Evolutionary conservation across 371 early-diverging fungal species (phyloP).

Genomic region (Mucor plumbeus): DNA sequence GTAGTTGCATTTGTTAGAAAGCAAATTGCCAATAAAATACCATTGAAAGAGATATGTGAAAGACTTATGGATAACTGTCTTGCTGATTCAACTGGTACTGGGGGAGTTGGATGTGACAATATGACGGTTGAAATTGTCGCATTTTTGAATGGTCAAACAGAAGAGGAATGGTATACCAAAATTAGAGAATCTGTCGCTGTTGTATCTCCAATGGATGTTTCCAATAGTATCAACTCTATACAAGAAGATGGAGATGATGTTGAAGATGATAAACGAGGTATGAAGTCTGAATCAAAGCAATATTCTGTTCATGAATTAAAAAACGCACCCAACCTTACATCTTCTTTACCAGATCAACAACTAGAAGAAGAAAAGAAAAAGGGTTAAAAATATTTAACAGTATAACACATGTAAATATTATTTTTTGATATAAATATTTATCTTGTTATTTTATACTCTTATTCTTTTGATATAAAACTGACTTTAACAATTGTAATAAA

Average conservation of each 20-base stretch:
- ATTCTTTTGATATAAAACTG: too few species aligned
- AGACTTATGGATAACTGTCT: constrained; percentile 90
- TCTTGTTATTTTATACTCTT: too few species aligned
- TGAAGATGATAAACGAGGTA: not conserved
- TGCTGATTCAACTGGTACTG: constrained; percentile 78
- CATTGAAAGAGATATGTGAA: constrained; percentile 81
- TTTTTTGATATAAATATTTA: too few species aligned
- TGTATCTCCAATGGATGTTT: constrained; percentile 5
- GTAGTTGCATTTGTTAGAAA: constrained; percentile 82
- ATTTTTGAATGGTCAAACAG: constrained; percentile 75
- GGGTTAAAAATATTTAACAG: not conserved
- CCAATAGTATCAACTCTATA: constrained; percentile 18
- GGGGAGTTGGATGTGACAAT: constrained; percentile 97
- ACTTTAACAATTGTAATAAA: too few species aligned
- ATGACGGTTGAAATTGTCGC: constrained; percentile 96
- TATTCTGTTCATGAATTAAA: constrained; percentile 22
- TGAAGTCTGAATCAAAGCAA: constrained; percentile 26
- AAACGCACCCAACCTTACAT: constrained; percentile 18
- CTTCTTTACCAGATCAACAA: constrained; percentile 9
- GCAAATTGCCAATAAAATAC: constrained; percentile 57
- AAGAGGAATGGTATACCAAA: constrained; percentile 71
- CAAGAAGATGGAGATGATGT: constrained; percentile 19
- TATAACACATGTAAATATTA: not conserved
- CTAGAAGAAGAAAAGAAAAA: not conserved
- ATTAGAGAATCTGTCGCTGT: constrained; percentile 13